Base-by-base conservation (phyloP, 2,329 filamentous ascomycete species). In the Scopulariopsis brevicaulis region DNA sequence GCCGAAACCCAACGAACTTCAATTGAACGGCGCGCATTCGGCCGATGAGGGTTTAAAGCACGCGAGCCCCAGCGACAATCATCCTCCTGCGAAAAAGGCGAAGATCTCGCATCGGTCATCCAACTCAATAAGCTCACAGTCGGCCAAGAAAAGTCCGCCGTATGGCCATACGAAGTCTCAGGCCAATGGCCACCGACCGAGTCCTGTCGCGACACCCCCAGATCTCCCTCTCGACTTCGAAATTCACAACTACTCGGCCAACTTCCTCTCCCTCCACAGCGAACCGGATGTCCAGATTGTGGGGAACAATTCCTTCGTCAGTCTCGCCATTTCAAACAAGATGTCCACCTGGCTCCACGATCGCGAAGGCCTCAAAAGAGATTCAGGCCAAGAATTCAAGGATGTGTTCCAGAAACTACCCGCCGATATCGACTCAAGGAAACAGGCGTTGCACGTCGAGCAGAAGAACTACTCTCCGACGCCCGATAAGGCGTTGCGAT, bases 101-200 rank as follows among this genome's bases (percentile, higher is more conserved):
- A 96, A 96, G 71, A 85, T 81, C n/a, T 84, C 80, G 54, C 93
- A 96, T 74, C 88, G 88, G 62, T 72, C 88, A 0, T 91, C 85
- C 35, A 85, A 86, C 59, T 96, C 92, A 1, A 74, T 89, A 62
- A 85, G 83, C 64, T 87, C 86, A n/a, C 76, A 86, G 55, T 77
- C 82, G 28, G 74, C 81, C 52, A 83, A 86, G 65, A 81, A 85
- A 60, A 84, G 83, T 59, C 81, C 87, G 58, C 81, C 80, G 2
- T 80, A 84, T 60, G 24, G 34, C 22, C 22, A 53, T 18, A n/a
- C 58, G 20, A 59, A 59, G 40, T 34, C 54, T 32, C 54, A 32
- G 14, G 20, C 40, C 20, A 59, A 59, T 34, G 78, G 81, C 58
- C 78, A 86, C 71, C 48, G 84, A 69, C 71, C 84, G 32, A 96